Evolutionary conservation across 1,139 yeast species (phyloP), one percentile per base, ranked within the genome.

Genomic region (Hansenula sp.): DNA sequence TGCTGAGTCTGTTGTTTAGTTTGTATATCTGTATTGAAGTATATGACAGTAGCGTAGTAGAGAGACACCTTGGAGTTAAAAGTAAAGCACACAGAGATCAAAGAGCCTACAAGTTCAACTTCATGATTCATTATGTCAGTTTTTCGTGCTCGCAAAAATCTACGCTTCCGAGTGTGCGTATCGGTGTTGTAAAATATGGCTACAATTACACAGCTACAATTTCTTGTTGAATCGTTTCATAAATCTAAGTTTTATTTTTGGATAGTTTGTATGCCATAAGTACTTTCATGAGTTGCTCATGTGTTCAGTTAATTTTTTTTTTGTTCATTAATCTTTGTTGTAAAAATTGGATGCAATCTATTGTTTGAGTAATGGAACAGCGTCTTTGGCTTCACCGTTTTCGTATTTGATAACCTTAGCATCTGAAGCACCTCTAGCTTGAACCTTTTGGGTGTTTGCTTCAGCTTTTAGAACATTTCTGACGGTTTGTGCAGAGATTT

Each of bases 391-490:
- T 39, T 64, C 66, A 63, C 97, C 97, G 55, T 83, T 76, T 61
- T 75, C 82, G 70, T 82, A 76, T 64, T 74, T 77, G 65, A 85
- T 78, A 52, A 75, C 84, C 66, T 78, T 81, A 58, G 81, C 88
- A 60, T 92, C 98, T 52, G 84, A 65, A 55, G 66, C 48, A 53
- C 83, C 84, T 73, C 95, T 86, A 40, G 54, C 52, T 67, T 77
- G 75, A 58, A 83, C 87, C 54, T 82, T 86, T 52, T 73, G 77
- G 50, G 78, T 82, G 66, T 85, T 86, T 65, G 79, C 66, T 59
- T 90, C 96, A 54, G 90, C 82, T 76, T 92, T 92, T 65, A 92
- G 79, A 41, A 97, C 83, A 57, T 77, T 74, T 73, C 97, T 89
- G 60, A 88, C 77, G 49, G 95, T 78, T 65, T 80, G 82, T 63